Percentiles rank a stretch among this genome's conserved stretches.
Evolutionary conservation across 495 filamentous ascomycete species (phyloP).

Genomic region (Geoglossum glabrum): DNA sequence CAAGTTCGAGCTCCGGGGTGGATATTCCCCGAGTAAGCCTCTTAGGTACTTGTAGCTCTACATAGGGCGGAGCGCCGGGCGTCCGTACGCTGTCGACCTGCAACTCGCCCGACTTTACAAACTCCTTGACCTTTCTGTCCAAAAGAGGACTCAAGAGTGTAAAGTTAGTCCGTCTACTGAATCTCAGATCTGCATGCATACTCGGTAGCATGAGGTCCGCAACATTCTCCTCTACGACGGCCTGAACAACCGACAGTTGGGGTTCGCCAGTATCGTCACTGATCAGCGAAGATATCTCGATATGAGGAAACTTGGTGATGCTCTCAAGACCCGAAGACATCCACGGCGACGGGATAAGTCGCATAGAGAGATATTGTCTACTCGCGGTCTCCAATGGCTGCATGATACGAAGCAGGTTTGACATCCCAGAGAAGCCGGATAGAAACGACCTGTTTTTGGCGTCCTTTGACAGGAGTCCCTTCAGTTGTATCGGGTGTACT

Average conservation of each 20-base stretch:
- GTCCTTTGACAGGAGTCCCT: neutral
- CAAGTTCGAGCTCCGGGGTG: neutral
- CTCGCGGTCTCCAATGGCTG: neutral
- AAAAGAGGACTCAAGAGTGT: neutral
- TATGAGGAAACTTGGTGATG: neutral
- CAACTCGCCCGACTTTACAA: neutral
- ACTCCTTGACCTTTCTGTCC: neutral
- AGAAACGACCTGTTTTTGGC: neutral
- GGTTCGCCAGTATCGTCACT: neutral
- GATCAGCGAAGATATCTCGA: neutral
- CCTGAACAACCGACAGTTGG: neutral
- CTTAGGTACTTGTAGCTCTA: neutral
- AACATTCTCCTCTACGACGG: neutral
- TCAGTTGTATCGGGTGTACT: neutral
- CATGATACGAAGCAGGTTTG: neutral
- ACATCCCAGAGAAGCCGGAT: neutral
- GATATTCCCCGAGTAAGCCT: neutral
- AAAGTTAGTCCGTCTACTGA: neutral
- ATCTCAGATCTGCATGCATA: neutral
- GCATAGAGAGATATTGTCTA: neutral
- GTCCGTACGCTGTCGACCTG: neutral
- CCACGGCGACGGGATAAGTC: conserved; percentile 1
- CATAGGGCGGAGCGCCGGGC: neutral
- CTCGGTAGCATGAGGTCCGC: conserved; percentile 1
- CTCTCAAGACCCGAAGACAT: neutral